phyloP scores from a whole-genome alignment of 2,329 filamentous ascomycete species.

The Fusarium sacchari region DNA sequence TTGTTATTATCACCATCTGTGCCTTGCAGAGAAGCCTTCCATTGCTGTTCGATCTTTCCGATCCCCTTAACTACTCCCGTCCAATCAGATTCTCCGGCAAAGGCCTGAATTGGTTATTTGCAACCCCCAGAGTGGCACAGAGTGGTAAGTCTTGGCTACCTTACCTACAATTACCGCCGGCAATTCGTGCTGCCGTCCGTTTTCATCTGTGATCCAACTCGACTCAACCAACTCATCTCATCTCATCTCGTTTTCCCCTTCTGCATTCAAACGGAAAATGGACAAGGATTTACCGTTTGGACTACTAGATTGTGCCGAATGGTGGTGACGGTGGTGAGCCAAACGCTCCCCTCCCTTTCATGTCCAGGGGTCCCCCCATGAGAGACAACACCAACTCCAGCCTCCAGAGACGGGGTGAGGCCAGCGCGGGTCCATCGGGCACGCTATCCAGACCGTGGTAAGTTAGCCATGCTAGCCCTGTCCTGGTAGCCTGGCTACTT shows the following conservation, averaged over 20 bases:
- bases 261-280: neutral
- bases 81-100: constrained; percentile 9
- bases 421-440: constrained; percentile 24
- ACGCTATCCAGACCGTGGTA: constrained; percentile 1
- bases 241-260: neutral
- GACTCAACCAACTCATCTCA: neutral
- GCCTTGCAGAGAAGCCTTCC: constrained; percentile 37
- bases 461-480: neutral
- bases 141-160: neutral
- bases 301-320: constrained; percentile 33
- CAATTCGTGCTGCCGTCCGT: constrained; percentile 8
- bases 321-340: constrained; percentile 37
- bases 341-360: constrained; percentile 20
- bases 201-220: constrained; percentile 8
- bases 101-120: constrained; percentile 16
- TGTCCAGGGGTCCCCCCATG: constrained; percentile 25
- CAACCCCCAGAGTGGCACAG: neutral
- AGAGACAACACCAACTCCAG: neutral
- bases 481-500: no score
- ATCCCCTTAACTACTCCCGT: neutral
- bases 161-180: neutral
- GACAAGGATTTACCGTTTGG: constrained; percentile 16
- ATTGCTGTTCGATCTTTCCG: constrained; percentile 33
- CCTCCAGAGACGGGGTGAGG: constrained; percentile 15
- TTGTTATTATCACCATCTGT: neutral